Evolutionary conservation across 208 protist species (phyloP).

Genomic region (Naegleria lovaniensis): DNA sequence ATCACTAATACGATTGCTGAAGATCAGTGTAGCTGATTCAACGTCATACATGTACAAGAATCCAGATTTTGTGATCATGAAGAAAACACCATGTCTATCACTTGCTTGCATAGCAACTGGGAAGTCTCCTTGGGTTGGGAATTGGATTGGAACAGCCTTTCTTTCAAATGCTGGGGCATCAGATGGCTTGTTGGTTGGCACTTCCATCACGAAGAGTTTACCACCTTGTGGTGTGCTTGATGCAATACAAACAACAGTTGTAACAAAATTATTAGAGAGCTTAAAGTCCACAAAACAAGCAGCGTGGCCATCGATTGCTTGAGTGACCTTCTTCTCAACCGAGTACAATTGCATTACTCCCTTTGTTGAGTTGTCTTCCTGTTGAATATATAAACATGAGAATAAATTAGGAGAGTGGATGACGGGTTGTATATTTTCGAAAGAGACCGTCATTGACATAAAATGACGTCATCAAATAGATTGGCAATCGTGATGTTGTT

Average conservation of each 20-base stretch:
- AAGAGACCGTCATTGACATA: too few relatives aligned
- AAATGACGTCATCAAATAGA: too few relatives aligned
- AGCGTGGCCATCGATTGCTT: conserved; percentile 92
- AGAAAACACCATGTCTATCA: conserved; percentile 90
- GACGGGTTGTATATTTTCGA: too few relatives aligned
- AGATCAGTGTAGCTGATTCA: conserved; percentile 82
- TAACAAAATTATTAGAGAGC: conserved; percentile 61
- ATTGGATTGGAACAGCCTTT: conserved; percentile 59
- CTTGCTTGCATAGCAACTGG: conserved; percentile 88
- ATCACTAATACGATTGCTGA: conserved; percentile 85
- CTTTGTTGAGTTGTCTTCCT: conserved; percentile 62
- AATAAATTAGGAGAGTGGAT: conserved; percentile 46
- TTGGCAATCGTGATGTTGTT: too few relatives aligned
- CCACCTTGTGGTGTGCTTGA: conserved; percentile 65
- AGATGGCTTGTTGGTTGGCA: conserved; percentile 64
- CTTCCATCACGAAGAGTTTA: conserved; percentile 79
- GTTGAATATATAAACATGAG: too few relatives aligned
- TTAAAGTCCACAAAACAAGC: conserved; percentile 74
- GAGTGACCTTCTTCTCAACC: conserved; percentile 83
- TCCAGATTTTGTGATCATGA: conserved; percentile 91
- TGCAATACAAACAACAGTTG: conserved; percentile 89
- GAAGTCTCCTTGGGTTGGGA: conserved; percentile 87
- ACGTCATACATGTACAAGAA: conserved; percentile 89
- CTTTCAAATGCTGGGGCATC: conserved; percentile 57
- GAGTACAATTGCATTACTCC: conserved; percentile 94